Conservation (phyloP, 768 basidiomycete species). For the Peribolospora kevripleyi region DNA sequence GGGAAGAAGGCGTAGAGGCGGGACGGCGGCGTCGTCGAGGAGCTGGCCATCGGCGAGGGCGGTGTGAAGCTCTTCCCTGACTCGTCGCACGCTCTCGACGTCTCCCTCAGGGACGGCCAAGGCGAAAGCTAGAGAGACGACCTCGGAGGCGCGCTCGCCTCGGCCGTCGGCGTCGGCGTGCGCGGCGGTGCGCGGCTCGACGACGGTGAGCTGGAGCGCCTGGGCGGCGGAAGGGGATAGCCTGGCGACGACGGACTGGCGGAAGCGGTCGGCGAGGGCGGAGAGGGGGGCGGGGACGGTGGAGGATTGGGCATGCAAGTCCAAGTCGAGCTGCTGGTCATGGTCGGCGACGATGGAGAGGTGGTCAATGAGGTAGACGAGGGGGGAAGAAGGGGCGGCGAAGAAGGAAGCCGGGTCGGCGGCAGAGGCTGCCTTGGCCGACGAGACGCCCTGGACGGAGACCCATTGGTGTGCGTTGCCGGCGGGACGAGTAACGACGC, state of each 20-base stretch:
- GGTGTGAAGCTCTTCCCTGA: constrained; percentile 7
- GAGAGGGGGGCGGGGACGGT: constrained; percentile 7
- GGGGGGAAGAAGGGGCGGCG: constrained; percentile 6
- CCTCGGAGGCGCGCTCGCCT: too few species aligned
- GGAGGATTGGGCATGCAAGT: neutral
- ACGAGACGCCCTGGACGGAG: too few species aligned
- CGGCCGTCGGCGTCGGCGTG: too few species aligned
- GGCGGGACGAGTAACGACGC: too few species aligned
- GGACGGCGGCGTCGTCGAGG: too few species aligned
- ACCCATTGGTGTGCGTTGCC: too few species aligned
- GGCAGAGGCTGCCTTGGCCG: too few species aligned
- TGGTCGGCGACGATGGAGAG: too few species aligned
- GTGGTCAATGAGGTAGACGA: constrained; percentile 1
- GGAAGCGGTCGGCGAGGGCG: constrained; percentile 6
- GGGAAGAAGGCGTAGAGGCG: too few species aligned
- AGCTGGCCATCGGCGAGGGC: neutral
- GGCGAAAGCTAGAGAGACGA: too few species aligned
- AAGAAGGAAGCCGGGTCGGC: neutral
- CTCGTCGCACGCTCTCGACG: constrained; percentile 18
- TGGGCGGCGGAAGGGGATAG: neutral
- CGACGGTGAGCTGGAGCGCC: constrained; percentile 7
- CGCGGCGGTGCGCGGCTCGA: too few species aligned
- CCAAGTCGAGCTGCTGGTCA: too few species aligned
- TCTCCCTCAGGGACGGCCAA: constrained; percentile 19
- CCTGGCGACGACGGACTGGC: constrained; percentile 2